Conservation (phyloP, 1,284 basidiomycete genomes). For the Pseudozyma thailandica region DNA sequence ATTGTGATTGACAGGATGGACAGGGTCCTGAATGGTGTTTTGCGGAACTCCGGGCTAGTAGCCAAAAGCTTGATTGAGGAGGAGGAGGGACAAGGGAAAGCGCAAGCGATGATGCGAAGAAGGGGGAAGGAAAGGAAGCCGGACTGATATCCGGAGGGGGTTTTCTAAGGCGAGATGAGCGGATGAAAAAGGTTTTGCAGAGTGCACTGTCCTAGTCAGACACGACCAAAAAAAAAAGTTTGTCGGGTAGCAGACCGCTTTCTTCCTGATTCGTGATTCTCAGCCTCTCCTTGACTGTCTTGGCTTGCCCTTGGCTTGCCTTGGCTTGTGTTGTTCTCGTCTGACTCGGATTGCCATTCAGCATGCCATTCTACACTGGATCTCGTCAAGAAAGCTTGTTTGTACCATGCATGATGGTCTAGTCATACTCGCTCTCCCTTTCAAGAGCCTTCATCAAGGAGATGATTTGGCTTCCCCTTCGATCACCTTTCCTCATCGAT, state of each 20-base stretch:
- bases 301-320: not conserved
- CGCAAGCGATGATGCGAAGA: conserved; percentile 6
- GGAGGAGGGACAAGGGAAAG: conserved; percentile 14
- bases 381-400: conserved; percentile 1
- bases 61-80: conserved; percentile 20
- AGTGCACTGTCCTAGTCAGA: conserved; percentile 10
- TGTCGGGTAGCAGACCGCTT: conserved; percentile 8
- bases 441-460: not conserved
- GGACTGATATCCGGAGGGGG: conserved; percentile 47
- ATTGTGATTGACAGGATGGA: conserved; percentile 18
- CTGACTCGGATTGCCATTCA: no score
- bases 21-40: conserved; percentile 17
- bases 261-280: not conserved
- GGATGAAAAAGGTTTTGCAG: conserved; percentile 5
- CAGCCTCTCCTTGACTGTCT: not conserved
- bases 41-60: conserved; percentile 42
- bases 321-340: conserved; percentile 3
- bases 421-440: conserved; percentile 1
- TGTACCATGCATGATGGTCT: not conserved
- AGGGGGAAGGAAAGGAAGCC: conserved; percentile 20
- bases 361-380: not conserved
- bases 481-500: conserved; percentile 1
- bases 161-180: conserved; percentile 1
- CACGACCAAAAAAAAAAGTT: conserved; percentile 12
- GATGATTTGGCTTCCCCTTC: not conserved